These are phyloP conservation scores for Centaurea solstitialis DNA, from an alignment of 129 eudicot species.

Conservation along the genomic window DNA sequence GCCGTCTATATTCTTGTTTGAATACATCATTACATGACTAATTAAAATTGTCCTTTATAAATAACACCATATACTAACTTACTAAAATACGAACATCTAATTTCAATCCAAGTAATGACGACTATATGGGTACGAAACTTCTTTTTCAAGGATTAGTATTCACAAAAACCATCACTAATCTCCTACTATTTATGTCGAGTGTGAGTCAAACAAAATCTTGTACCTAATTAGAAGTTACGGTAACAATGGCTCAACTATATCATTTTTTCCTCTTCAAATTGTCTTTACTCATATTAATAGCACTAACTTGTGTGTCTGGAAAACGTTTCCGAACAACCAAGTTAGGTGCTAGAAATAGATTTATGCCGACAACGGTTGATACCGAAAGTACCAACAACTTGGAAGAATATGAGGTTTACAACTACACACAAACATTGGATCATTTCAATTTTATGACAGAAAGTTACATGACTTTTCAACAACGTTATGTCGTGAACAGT, in stretches of 20 bases:
- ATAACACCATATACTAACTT: background rate
- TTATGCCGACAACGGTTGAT: background rate
- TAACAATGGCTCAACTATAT: constrained; percentile 1
- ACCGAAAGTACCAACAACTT: background rate
- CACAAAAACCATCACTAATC: too few relatives aligned
- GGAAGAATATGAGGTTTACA: constrained; percentile 11
- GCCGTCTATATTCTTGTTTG: background rate
- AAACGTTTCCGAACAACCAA: constrained; percentile 14
- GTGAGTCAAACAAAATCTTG: background rate
- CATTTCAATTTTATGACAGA: constrained; percentile 27
- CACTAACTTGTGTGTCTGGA: constrained; percentile 8
- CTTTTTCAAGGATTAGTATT: too few relatives aligned
- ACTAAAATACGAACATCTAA: background rate
- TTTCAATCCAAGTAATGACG: too few relatives aligned
- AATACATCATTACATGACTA: background rate
- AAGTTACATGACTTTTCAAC: constrained; percentile 35
- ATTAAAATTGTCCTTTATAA: background rate
- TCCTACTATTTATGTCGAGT: background rate
- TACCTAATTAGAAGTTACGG: background rate
- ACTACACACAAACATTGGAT: constrained; percentile 34
- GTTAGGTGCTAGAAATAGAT: constrained; percentile 10
- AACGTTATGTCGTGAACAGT: constrained; percentile 21
- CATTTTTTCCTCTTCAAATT: constrained; percentile 1
- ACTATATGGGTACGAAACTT: too few relatives aligned
- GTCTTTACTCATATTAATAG: background rate